These are phyloP conservation scores for Ophiostoma piceae DNA, from an alignment of 2,329 filamentous ascomycete species.

Conservation along the genomic window DNA sequence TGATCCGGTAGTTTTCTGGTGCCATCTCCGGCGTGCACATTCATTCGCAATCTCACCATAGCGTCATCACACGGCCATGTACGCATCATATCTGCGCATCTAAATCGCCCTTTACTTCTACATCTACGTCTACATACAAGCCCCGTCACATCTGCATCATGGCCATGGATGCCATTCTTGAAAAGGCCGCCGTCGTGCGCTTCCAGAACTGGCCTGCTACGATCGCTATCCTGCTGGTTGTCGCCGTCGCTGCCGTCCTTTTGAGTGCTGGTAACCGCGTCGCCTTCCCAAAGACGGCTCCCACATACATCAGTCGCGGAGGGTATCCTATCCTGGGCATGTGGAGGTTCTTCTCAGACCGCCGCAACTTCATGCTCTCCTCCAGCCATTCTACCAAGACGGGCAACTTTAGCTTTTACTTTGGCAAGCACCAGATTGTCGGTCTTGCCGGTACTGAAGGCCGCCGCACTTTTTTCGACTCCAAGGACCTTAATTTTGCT, in stretches of 20 bases:
- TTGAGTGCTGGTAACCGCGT: constrained; percentile 5
- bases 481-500: constrained; percentile 40
- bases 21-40: neutral
- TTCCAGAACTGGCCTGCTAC: constrained; percentile 27
- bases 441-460: constrained; percentile 40
- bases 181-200: neutral
- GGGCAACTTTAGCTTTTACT: constrained; percentile 47
- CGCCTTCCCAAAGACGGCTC: constrained; percentile 21
- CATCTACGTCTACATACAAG: neutral
- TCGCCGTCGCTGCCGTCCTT: constrained; percentile 13
- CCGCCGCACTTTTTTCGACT: constrained; percentile 44
- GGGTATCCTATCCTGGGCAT: constrained; percentile 42
- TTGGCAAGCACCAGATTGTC: constrained; percentile 43
- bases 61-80: neutral
- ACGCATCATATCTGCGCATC: neutral
- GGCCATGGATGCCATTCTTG: neutral
- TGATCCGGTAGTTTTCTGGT: neutral
- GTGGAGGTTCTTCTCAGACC: constrained; percentile 42
- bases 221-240: constrained; percentile 27
- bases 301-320: constrained; percentile 10
- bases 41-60: neutral
- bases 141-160: neutral
- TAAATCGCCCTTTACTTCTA: neutral
- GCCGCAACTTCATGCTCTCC: constrained; percentile 42
- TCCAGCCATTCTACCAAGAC: constrained; percentile 33